Evolutionary conservation across 176 grass and related monocot genomes (phyloP), one percentile per base, ranked within the genome.

Genomic region (Alopecurus myosuroides): DNA sequence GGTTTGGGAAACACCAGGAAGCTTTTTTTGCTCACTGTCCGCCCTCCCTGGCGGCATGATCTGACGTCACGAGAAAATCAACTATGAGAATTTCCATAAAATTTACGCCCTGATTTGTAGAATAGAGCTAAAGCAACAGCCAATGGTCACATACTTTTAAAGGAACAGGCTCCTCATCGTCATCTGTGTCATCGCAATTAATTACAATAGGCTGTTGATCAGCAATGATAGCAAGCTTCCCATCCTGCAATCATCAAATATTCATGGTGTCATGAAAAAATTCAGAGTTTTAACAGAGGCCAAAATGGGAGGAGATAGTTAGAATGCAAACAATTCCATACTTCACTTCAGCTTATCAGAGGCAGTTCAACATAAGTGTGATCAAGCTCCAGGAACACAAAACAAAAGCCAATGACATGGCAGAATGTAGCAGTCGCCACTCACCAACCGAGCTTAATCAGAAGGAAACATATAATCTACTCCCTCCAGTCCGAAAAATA

Each of bases 221-320:
- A 78, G 52, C 42, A 50, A 13, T 44, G 62, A 28, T 20, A 52
- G 26, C 20, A 7, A 78, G 34, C 11, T 82, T 70, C 26, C 82
- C 20, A 73, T 73, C 34, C 88, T 76, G 69, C 82, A 49, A 67
- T 9, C 60, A 37, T 46, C 30, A 74, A 84, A 65, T 8, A 42
- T 65, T 41, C 18, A 41, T 41, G 17, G 1, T 46, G 56, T 33
- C 25, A 33, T 46, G 70, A 41, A 67, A 79, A 70, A 5, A 15
- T 8, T 17, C 23, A 63, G 45, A 50, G 8, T 31, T 74, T 52
- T 15, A 61, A 74, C 28, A 14, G 14, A 80, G 57, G 25, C 13
- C 6, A 28, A 34, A 69, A 17, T 56, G 28, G n/a, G 53, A 44
- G 45, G 4, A 75, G 15, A 44, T 70, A 78, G 12, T 52, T 36